phyloP scores from a whole-genome alignment of 129 eudicot species.

The Helianthus tuberosus region DNA sequence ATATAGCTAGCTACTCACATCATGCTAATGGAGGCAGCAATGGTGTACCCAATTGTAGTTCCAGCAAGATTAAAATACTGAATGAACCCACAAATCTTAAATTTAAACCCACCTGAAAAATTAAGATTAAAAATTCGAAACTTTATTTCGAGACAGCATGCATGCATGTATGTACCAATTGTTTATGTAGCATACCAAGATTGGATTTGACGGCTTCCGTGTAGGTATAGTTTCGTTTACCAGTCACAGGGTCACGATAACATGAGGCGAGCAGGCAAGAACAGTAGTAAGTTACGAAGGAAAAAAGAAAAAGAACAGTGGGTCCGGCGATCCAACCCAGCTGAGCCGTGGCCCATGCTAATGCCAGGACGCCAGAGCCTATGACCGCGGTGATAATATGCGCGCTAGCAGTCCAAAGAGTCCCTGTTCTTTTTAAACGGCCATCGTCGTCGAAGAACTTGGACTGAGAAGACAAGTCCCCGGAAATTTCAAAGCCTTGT shows the following conservation, averaged over 20 bases:
- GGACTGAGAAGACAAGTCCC: slow-evolving; percentile 36
- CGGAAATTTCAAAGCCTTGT: slow-evolving; percentile 39
- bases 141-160: too few relatives aligned
- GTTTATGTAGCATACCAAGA: slow-evolving; percentile 34
- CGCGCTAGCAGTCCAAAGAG: slow-evolving; percentile 65
- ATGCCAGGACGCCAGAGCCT: slow-evolving; percentile 67
- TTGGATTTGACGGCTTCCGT: slow-evolving; percentile 66
- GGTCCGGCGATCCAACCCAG: slow-evolving; percentile 81
- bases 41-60: slow-evolving; percentile 73
- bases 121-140: too few relatives aligned
- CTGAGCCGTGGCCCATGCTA: slow-evolving; percentile 78
- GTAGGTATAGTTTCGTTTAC: slow-evolving; percentile 69
- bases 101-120: slow-evolving; percentile 59
- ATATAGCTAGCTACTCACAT: slow-evolving; percentile 35
- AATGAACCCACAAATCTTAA: slow-evolving; percentile 65
- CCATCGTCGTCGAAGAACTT: slow-evolving; percentile 63
- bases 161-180: not conserved
- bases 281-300: slow-evolving; percentile 67
- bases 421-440: slow-evolving; percentile 60
- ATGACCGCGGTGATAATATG: slow-evolving; percentile 73
- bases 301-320: slow-evolving; percentile 50
- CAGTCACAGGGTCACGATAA: slow-evolving; percentile 59
- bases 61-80: slow-evolving; percentile 73
- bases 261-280: slow-evolving; percentile 65
- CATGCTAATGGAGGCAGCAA: slow-evolving; percentile 79